These are phyloP conservation scores for Cutaneotrichosporon cutaneum DNA, from an alignment of 1,284 basidiomycete genomes.

Conservation along the genomic window DNA sequence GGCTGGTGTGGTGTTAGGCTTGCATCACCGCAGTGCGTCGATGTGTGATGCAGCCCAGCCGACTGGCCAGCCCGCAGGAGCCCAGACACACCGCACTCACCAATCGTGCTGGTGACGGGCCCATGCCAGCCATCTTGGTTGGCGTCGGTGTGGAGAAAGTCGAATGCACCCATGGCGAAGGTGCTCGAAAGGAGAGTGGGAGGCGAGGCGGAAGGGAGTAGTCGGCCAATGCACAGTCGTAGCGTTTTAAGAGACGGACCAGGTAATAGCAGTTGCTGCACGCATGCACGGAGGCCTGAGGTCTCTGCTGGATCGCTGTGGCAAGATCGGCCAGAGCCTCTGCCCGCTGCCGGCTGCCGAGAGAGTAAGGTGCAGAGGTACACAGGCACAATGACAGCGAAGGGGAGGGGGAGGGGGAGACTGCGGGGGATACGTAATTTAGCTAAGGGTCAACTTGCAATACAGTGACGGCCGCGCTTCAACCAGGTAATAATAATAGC, in stretches of 20 bases:
- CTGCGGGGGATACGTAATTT: conserved; percentile 3
- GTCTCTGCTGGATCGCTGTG: no score
- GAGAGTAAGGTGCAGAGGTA: no score
- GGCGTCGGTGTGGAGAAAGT: conserved; percentile 34
- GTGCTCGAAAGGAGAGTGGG: background rate
- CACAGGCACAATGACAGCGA: background rate
- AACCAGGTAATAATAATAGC: background rate
- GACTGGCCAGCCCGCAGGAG: background rate
- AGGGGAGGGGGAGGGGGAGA: no score
- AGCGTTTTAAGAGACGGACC: background rate
- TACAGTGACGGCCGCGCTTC: background rate
- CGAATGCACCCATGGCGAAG: conserved; percentile 47
- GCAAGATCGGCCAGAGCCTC: no score
- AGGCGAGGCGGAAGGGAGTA: background rate
- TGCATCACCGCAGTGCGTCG: background rate
- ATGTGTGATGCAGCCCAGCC: background rate
- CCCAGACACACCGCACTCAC: background rate
- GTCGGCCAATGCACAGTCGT: background rate
- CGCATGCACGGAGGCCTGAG: background rate
- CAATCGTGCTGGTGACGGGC: conserved; percentile 19
- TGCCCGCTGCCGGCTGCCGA: no score
- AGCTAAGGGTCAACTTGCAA: background rate
- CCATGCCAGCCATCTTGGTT: conserved; percentile 20
- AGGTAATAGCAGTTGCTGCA: background rate
- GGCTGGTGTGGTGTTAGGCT: background rate